These are phyloP conservation scores for Trematosphaeria pertusa DNA, from an alignment of 2,329 filamentous ascomycete species.

Conservation along the genomic window DNA sequence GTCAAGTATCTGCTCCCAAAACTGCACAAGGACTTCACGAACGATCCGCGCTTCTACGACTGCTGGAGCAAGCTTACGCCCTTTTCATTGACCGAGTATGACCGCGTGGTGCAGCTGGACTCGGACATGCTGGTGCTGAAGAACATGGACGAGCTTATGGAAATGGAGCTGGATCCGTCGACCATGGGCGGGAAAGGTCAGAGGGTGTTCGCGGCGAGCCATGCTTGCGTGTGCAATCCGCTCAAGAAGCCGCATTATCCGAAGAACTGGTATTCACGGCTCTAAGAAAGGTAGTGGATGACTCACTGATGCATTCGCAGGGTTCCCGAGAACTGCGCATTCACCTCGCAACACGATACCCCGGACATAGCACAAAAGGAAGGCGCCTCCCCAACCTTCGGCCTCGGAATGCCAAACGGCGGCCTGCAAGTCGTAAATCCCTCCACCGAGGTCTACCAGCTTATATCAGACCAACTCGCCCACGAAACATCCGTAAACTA, in stretches of 20 bases:
- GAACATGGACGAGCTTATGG: constrained; percentile 95
- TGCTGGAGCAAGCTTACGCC: constrained; percentile 88
- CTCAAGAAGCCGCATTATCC: constrained; percentile 81
- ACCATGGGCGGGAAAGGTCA: constrained; percentile 60
- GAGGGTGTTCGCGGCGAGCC: constrained; percentile 80
- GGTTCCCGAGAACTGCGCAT: constrained; percentile 67
- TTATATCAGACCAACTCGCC: constrained; percentile 57
- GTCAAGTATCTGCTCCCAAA: constrained; percentile 77
- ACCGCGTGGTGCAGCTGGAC: constrained; percentile 82
- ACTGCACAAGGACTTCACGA: constrained; percentile 69
- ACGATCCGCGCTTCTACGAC: constrained; percentile 86
- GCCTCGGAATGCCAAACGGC: constrained; percentile 66
- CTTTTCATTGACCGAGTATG: constrained; percentile 78
- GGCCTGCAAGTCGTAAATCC: constrained; percentile 69
- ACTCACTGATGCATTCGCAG: constrained; percentile 27
- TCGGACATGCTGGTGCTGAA: constrained; percentile 83
- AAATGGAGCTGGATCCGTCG: constrained; percentile 72
- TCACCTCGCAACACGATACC: constrained; percentile 62
- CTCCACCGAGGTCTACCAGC: constrained; percentile 58
- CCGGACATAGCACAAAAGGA: constrained; percentile 59
- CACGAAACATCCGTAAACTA: constrained; percentile 57
- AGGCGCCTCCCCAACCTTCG: constrained; percentile 58
- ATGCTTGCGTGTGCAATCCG: constrained; percentile 88
- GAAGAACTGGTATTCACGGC: constrained; percentile 65
- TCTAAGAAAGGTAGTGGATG: not conserved